Evolutionary conservation across 441 rosid genomes (phyloP), one percentile per base, ranked within the genome.

Genomic region (Erysimum cheiri): DNA sequence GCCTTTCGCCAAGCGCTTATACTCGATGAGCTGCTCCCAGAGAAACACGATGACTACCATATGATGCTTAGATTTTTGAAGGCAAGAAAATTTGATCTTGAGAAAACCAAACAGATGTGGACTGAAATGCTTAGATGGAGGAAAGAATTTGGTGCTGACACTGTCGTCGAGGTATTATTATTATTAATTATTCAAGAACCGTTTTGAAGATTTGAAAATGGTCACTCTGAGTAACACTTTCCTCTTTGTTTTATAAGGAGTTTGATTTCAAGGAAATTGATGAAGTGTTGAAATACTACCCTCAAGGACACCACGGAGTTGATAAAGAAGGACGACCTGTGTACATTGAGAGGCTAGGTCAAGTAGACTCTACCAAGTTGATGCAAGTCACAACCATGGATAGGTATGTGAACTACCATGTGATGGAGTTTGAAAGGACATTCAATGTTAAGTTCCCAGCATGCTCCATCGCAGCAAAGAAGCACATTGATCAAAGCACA

Each of bases 271-370:
- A 74, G 12, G 98, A 92, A 75, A 24, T 71, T 11, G 69, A 77
- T 54, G 81, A 88, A 81, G 95, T 92, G 29, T 22, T 83, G 80
- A 69, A 84, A 79, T 72, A 83, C 64, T 92, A 92, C 76, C 95
- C 98, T 5, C 98, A 90, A 77, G 98, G 98, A 29, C 84, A 92
- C 82, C 98, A 92, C 56, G 96, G 98, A 39, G 85, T 90, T 32
- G 95, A 90, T 64, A 92, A 83, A 75, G 96, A 92, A 0, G 96
- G 96, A 26, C 82, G 89, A 26, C 98, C 98, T 0, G 84, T 90
- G 47, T 92, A 92, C 76, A 87, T 90, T 31, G 96, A 90, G 86
- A 87, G 85, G 75, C 79, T 92, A 44, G 96, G 98, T 59, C 81
- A 64, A 78, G 93, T 88, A 35, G 98, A 92, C 66, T 73, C 96